Percentiles rank a stretch among this genome's conserved stretches.
phyloP scores from a whole-genome alignment of 805 yeast genomes.

The Candida maltosa region DNA sequence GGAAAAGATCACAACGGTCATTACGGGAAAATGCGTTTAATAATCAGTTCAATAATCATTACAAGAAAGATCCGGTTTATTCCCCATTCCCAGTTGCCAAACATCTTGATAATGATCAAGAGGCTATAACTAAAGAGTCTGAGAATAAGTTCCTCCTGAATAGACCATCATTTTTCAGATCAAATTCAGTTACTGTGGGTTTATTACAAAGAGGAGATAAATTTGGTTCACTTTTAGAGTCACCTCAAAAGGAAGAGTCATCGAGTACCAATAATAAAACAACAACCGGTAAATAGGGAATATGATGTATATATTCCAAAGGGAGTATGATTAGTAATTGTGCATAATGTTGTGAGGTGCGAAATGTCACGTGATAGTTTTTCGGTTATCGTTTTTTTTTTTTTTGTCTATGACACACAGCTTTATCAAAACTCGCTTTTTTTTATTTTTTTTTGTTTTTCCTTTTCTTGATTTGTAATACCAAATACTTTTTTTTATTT shows the following conservation, averaged over 20 bases:
- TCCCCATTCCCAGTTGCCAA: constrained; percentile 39
- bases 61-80: constrained; percentile 41
- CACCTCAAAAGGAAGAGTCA: too few relatives aligned
- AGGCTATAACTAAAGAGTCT: constrained; percentile 18
- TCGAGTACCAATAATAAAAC: too few relatives aligned
- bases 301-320: too few relatives aligned
- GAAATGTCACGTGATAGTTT: too few relatives aligned
- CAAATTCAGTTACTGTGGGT: constrained; percentile 40
- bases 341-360: too few relatives aligned
- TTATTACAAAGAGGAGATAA: constrained; percentile 34
- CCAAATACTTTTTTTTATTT: background rate
- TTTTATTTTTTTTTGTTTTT: constrained; percentile 1
- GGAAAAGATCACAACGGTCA: background rate
- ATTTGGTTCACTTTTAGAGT: too few relatives aligned
- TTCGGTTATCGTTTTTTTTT: too few relatives aligned
- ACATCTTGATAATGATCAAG: constrained; percentile 35
- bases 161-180: constrained; percentile 30
- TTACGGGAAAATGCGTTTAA: constrained; percentile 13
- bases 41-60: constrained; percentile 42
- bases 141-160: constrained; percentile 10
- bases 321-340: too few relatives aligned
- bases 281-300: too few relatives aligned
- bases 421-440: too few relatives aligned
- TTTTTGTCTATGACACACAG: too few relatives aligned
- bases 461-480: background rate